phyloP scores from a whole-genome alignment of 441 rosid genomes.

The Macaranga tanarius region DNA sequence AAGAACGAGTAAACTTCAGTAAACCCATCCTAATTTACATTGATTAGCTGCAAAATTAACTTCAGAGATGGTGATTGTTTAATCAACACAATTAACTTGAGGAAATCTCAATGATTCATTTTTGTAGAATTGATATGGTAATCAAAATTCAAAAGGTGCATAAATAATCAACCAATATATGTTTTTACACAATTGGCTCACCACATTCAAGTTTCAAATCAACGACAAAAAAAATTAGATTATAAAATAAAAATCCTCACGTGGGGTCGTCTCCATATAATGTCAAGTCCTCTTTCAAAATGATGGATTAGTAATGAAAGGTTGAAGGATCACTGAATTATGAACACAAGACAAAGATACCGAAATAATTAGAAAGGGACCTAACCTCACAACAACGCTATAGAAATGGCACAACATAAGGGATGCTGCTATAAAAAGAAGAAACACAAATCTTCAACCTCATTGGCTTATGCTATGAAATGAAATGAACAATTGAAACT shows the following conservation, averaged over 20 bases:
- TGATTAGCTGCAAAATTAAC: too few species aligned
- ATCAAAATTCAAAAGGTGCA: too few species aligned
- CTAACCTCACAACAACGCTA: too few species aligned
- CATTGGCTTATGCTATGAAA: not conserved
- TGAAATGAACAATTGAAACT: not conserved
- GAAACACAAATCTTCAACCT: not conserved
- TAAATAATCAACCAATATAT: not conserved
- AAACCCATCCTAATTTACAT: too few species aligned
- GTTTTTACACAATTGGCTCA: not conserved
- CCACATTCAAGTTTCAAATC: not conserved
- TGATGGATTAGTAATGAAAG: not conserved
- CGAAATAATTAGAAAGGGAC: constrained; percentile 30
- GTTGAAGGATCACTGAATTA: not conserved
- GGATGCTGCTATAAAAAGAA: not conserved
- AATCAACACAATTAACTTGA: too few species aligned
- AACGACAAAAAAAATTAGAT: too few species aligned
- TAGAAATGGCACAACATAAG: too few species aligned
- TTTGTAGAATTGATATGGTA: too few species aligned
- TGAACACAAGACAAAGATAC: constrained; percentile 23
- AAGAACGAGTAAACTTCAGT: too few species aligned
- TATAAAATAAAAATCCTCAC: too few species aligned
- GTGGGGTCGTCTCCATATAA: constrained; percentile 8
- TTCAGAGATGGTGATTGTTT: too few species aligned
- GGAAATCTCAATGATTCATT: too few species aligned
- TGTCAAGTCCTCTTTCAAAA: not conserved